Conservation (phyloP, 129 eudicot species). For the carrot (Daucus carota) region DH1_v3.0 NC_030388.2:32611501-32612000, state of each 20-base stretch:
- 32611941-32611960: conserved; percentile 34
- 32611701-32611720: conserved; percentile 22
- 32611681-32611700: neutral
- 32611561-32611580: neutral
- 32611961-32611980: conserved; percentile 79
- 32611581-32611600: neutral
- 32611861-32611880: conserved; percentile 89
- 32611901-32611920: conserved; percentile 90
- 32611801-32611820: conserved; percentile 63
- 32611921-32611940: conserved; percentile 71
- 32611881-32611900: conserved; percentile 60
- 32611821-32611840: conserved; percentile 81
- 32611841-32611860: conserved; percentile 55
- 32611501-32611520: no score
- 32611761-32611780: neutral
- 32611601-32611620: neutral
- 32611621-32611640: neutral
- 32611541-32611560: neutral
- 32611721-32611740: conserved; percentile 14
- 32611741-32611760: conserved; percentile 15
- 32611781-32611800: conserved; percentile 3
- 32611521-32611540: neutral
- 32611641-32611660: neutral
- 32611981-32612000: conserved; percentile 77
- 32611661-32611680: no score